These are phyloP conservation scores for Debaryomyces singareniensis DNA, from an alignment of 1,139 yeast genomes.

Conservation along the genomic window DNA sequence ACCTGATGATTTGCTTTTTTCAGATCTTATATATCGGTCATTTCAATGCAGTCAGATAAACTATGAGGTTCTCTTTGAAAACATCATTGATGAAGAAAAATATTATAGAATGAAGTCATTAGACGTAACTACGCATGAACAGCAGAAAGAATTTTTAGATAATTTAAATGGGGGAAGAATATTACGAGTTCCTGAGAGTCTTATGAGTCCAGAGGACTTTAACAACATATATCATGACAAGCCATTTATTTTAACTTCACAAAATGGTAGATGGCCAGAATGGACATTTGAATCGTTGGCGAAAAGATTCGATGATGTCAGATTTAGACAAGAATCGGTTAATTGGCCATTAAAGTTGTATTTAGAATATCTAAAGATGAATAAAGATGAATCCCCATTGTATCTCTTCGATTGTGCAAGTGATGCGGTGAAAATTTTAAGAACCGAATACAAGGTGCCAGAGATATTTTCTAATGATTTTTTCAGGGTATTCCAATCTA, in stretches of 20 bases:
- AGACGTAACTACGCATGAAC: conserved; percentile 9
- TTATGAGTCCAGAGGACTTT: conserved; percentile 40
- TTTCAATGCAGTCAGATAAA: conserved; percentile 71
- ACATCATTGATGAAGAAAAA: conserved; percentile 43
- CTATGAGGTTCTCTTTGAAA: conserved; percentile 42
- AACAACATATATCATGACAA: conserved; percentile 36
- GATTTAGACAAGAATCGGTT: conserved; percentile 79
- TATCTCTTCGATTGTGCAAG: conserved; percentile 80
- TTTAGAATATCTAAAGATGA: conserved; percentile 51
- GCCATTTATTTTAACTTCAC: conserved; percentile 63
- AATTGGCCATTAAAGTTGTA: conserved; percentile 68
- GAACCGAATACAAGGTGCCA: conserved; percentile 52
- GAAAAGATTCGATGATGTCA: conserved; percentile 49
- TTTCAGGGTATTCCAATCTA: conserved; percentile 35
- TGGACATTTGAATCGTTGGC: conserved; percentile 55
- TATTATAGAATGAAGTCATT: conserved; percentile 2
- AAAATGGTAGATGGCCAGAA: conserved; percentile 51
- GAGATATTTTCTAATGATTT: conserved; percentile 45
- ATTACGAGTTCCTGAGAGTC: conserved; percentile 38
- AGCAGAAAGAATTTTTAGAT: conserved; percentile 17
- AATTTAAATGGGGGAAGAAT: conserved; percentile 31
- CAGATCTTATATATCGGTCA: conserved; percentile 69
- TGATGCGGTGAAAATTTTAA: conserved; percentile 52
- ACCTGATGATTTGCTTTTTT: conserved; percentile 30
- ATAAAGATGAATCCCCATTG: conserved; percentile 75